Evolutionary conservation across 805 yeast genomes (phyloP).

Genomic region (Schizosaccharomyces cryophilus): DNA sequence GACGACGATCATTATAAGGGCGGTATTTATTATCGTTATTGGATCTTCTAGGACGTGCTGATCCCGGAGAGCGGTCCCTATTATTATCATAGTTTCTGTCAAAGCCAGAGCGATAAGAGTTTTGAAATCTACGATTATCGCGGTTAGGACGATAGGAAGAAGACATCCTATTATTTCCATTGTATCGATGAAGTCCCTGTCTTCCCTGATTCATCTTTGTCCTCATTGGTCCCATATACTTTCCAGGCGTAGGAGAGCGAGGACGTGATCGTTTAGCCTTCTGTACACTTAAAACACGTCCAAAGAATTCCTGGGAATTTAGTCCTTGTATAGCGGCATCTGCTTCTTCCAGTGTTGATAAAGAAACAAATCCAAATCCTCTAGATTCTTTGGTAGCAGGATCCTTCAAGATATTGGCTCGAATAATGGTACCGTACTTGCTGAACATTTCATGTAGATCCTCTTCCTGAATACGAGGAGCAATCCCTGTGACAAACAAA

Average conservation of each 20-base stretch:
- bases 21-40: not conserved
- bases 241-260: constrained; percentile 18
- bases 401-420: constrained; percentile 22
- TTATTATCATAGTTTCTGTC: no score
- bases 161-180: not conserved
- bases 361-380: constrained; percentile 29
- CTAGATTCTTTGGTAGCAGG: constrained; percentile 20
- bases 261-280: constrained; percentile 19
- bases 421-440: constrained; percentile 12
- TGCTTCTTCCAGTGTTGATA: constrained; percentile 20
- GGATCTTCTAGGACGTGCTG: not conserved
- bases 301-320: constrained; percentile 20
- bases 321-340: constrained; percentile 22
- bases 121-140: constrained; percentile 2
- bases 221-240: constrained; percentile 15
- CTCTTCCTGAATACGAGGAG: constrained; percentile 12
- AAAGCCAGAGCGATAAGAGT: constrained; percentile 4
- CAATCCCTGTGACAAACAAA: constrained; percentile 15
- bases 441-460: constrained; percentile 12
- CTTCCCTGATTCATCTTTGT: not conserved
- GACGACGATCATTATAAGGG: no score
- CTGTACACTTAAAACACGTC: constrained; percentile 22
- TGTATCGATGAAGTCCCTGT: not conserved
- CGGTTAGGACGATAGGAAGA: constrained; percentile 7
- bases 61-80: not conserved